A percentile compares a stretch with the other conserved stretches of the same genome.
Conservation (phyloP, 2,329 filamentous ascomycete species). For the Teratosphaeria epicoccoides region DNA sequence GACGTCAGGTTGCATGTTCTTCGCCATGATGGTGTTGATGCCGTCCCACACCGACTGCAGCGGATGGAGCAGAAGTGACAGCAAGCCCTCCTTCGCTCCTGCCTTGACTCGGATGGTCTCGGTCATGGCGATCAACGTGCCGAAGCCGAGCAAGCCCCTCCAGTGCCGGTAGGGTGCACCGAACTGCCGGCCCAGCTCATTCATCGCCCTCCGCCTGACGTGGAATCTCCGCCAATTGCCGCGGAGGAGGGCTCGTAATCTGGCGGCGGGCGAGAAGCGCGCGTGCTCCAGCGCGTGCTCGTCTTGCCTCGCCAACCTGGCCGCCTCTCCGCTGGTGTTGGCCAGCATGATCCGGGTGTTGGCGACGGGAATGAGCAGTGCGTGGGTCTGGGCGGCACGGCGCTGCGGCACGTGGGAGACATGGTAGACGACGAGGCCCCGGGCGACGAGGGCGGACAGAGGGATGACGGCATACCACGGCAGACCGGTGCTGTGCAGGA, state of each 20-base stretch:
- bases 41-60: conserved; percentile 1
- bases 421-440: conserved; percentile 20
- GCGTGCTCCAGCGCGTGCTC: neutral
- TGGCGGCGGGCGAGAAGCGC: neutral
- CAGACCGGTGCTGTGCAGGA: conserved; percentile 18
- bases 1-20: neutral
- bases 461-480: conserved; percentile 25
- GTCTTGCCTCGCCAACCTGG: neutral
- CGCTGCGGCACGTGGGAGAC: conserved; percentile 11
- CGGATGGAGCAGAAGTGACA: conserved; percentile 12
- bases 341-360: neutral
- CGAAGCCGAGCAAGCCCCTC: conserved; percentile 13
- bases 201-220: neutral
- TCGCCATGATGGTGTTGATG: neutral
- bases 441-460: conserved; percentile 19
- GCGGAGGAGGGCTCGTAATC: neutral
- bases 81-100: conserved; percentile 16
- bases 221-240: neutral
- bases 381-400: conserved; percentile 9
- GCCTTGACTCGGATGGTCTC: conserved; percentile 21
- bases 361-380: conserved; percentile 13
- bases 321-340: neutral
- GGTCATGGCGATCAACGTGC: conserved; percentile 16
- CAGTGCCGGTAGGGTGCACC: conserved; percentile 3
- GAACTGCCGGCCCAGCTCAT: conserved; percentile 10